Percentiles rank a stretch among this genome's conserved stretches.
Conservation (phyloP, 306 rosid species). For the Cicer arietinum region DNA sequence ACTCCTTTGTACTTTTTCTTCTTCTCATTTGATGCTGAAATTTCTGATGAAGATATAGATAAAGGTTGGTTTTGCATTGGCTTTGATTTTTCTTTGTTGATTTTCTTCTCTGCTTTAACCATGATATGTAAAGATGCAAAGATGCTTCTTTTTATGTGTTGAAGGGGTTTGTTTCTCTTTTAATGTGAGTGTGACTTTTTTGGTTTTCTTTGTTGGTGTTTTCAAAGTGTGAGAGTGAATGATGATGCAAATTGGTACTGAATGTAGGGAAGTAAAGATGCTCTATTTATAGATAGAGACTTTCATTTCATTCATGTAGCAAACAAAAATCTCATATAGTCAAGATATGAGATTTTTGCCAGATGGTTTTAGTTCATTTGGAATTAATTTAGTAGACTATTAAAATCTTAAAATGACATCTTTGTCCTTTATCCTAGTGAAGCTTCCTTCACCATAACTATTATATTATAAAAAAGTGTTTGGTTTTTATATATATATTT, state of each 20-base stretch:
- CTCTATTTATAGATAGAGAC: slow-evolving; percentile 64
- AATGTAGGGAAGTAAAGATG: slow-evolving; percentile 39
- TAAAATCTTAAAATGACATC: too few species aligned
- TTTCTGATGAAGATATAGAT: slow-evolving; percentile 30
- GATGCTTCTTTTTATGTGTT: not conserved
- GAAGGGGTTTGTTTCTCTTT: slow-evolving; percentile 39
- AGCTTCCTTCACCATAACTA: too few species aligned
- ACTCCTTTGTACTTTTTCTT: slow-evolving; percentile 91
- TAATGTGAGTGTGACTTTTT: slow-evolving; percentile 6
- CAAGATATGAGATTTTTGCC: too few species aligned
- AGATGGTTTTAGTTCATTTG: too few species aligned
- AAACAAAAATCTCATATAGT: too few species aligned
- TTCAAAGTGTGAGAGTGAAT: slow-evolving; percentile 34
- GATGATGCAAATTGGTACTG: slow-evolving; percentile 45
- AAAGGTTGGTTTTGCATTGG: slow-evolving; percentile 19
- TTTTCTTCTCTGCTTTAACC: slow-evolving; percentile 79
- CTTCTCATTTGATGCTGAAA: slow-evolving; percentile 38
- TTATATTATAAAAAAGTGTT: too few species aligned
- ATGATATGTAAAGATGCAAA: slow-evolving; percentile 41
- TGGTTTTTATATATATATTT: too few species aligned
- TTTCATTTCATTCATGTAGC: too few species aligned
- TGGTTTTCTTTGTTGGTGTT: slow-evolving; percentile 13
- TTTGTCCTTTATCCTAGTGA: too few species aligned
- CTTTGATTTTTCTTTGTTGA: slow-evolving; percentile 50
- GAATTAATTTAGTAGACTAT: too few species aligned